Base-by-base conservation (phyloP, 2,329 filamentous ascomycete genomes). In the Chrysoporthe deuterocubensis region DNA sequence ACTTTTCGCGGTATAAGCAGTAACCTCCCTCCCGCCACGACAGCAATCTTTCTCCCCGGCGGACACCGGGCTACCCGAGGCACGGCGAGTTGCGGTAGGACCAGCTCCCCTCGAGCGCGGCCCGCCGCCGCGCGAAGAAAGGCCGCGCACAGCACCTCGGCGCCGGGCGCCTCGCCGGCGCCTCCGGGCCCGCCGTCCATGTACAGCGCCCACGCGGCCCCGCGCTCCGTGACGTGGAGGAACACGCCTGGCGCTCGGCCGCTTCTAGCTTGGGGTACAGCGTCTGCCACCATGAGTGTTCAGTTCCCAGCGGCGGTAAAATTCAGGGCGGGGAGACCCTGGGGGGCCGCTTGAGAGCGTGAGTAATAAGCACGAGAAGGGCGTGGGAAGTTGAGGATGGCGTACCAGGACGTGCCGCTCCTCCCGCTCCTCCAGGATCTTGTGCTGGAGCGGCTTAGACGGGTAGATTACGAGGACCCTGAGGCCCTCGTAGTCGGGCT, bases 241-340 rank as follows among this genome's bases (percentile, higher is more conserved):
- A 44, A 34, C 32, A 64, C 32, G 37, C 18, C 43, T 16, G 37
- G 18, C 44, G 18, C 7, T 50, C 62, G 37, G 65, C 44, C 7
- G 66, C 66, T 8, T 48, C 13, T 4, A 65, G 50, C 57, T 61
- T 68, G 40, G 44, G 56, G 16, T 56, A 60, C 14, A 65, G 57
- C 26, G 40, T 60, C 57, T 60, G 57, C 44, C 8, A 40, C 26
- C 26, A 26, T 26, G 26, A 1, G 2, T 26, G 26, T 26, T 26
- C 26, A 26, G 2, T 26, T 26, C 26, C 2, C 26, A 2, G 26
- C 26, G 2, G 2, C 26, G 26, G 26, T 2, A 2, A 26, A 26
- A 26, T 26, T 26, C 26, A 26, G 26, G 26, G 26, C 26, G 2
- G 26, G 26, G 26, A 26, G 26, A 26, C 26, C 26, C 26, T 1